Percentiles rank a stretch among this genome's conserved stretches.
Conservation (phyloP, 2,329 filamentous ascomycete genomes). For the Scedosporium apiospermum region DNA sequence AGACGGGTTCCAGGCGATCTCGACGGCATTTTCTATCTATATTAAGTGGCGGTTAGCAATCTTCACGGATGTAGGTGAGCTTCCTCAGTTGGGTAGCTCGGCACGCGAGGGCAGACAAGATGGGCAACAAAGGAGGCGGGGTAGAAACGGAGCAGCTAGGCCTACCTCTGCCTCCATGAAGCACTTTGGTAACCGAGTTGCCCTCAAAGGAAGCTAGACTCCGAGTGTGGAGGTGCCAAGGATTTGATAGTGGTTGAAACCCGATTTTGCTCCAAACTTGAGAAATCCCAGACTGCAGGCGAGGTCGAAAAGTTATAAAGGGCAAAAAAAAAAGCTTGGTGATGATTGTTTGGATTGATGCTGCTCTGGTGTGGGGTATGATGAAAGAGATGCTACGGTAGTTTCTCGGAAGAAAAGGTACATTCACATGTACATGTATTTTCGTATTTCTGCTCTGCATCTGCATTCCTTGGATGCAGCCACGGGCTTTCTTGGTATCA, state of each 20-base stretch:
- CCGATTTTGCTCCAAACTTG: not conserved
- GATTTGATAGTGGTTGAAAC: not conserved
- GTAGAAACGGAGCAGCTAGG: not conserved
- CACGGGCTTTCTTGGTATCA: no score
- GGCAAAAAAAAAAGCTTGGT: slow-evolving; percentile 5
- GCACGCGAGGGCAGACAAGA: not conserved
- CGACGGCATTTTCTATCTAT: slow-evolving; percentile 88
- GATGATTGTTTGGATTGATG: slow-evolving; percentile 4
- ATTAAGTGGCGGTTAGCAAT: not conserved
- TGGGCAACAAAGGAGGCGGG: not conserved
- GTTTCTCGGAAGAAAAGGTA: not conserved
- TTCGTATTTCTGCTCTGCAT: no score
- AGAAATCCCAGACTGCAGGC: not conserved
- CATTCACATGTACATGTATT: not conserved
- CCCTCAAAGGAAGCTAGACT: not conserved
- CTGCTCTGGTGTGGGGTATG: slow-evolving; percentile 4
- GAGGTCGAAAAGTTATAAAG: not conserved
- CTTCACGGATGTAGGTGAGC: not conserved
- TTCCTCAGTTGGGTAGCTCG: not conserved
- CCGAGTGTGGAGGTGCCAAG: not conserved
- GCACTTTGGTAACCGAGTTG: not conserved
- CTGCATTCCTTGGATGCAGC: no score
- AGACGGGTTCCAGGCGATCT: slow-evolving; percentile 79
- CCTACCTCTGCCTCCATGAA: slow-evolving; percentile 8
- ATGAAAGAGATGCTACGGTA: not conserved